Conservation (phyloP, 495 filamentous ascomycete genomes). For the Penicillium salamii region DNA sequence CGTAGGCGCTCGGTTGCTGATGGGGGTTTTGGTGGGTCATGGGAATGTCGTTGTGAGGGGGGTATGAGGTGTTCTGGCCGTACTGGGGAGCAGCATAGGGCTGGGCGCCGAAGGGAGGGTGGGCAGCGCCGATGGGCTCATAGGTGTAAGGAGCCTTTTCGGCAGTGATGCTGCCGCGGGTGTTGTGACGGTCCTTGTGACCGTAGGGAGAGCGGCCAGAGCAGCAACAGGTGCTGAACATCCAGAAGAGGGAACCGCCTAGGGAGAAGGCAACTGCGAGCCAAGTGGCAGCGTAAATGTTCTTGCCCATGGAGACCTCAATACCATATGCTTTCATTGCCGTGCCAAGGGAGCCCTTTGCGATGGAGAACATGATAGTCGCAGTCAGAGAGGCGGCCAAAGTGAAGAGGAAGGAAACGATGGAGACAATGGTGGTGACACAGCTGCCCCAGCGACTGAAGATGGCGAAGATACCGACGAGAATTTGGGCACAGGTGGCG, state of each 20-base stretch:
- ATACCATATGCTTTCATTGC: slow-evolving; percentile 66
- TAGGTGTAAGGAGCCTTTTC: slow-evolving; percentile 54
- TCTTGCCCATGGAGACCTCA: slow-evolving; percentile 56
- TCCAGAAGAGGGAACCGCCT: slow-evolving; percentile 78
- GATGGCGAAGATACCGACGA: slow-evolving; percentile 67
- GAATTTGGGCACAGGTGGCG: slow-evolving; percentile 65
- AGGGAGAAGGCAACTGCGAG: slow-evolving; percentile 73
- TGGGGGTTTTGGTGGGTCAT: slow-evolving; percentile 16
- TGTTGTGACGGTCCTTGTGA: slow-evolving; percentile 28
- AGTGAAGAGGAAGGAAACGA: slow-evolving; percentile 54
- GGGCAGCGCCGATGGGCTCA: slow-evolving; percentile 41
- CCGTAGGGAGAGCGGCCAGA: slow-evolving; percentile 53
- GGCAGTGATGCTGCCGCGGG: slow-evolving; percentile 30
- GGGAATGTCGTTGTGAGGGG: slow-evolving; percentile 23
- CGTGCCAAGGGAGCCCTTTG: slow-evolving; percentile 57
- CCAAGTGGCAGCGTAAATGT: slow-evolving; percentile 72
- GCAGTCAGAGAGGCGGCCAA: slow-evolving; percentile 56
- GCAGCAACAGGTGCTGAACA: slow-evolving; percentile 90
- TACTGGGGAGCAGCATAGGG: slow-evolving; percentile 10
- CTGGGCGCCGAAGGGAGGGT: slow-evolving; percentile 15
- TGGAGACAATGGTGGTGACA: slow-evolving; percentile 72
- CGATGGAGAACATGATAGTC: slow-evolving; percentile 59
- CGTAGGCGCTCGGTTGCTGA: slow-evolving; percentile 35
- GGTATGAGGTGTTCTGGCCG: slow-evolving; percentile 30
- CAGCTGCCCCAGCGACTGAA: slow-evolving; percentile 69